Evolutionary conservation across 768 basidiomycete species (phyloP).

Genomic region (Amanita fuliginea): DNA sequence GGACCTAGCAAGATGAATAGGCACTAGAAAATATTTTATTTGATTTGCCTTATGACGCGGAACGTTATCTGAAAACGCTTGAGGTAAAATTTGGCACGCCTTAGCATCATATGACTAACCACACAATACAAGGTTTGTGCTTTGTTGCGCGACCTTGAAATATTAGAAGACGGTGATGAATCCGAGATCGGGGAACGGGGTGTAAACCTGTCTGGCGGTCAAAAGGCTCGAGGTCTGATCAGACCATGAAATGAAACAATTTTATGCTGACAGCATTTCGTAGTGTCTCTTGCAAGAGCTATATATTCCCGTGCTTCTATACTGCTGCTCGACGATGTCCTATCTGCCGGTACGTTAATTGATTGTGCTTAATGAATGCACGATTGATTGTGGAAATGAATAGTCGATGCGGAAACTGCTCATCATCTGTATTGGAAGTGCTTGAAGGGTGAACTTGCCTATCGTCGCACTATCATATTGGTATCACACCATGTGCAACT

Average conservation of each 20-base stretch:
- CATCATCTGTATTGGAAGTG: conserved; percentile 80
- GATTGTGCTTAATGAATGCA: background rate
- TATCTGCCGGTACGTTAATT: conserved; percentile 32
- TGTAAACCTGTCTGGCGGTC: conserved; percentile 47
- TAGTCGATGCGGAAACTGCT: conserved; percentile 89
- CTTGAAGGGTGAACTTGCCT: conserved; percentile 73
- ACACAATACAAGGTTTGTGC: conserved; percentile 41
- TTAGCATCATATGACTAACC: conserved; percentile 8
- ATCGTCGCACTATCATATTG: conserved; percentile 75
- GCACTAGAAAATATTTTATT: conserved; percentile 54
- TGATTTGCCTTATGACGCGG: conserved; percentile 54
- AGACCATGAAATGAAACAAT: conserved; percentile 31
- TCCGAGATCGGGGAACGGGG: conserved; percentile 85
- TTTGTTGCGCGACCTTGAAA: conserved; percentile 62
- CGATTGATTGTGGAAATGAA: background rate
- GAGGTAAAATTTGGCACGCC: conserved; percentile 39
- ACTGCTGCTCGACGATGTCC: conserved; percentile 78
- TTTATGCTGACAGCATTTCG: background rate
- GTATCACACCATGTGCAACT: conserved; percentile 95
- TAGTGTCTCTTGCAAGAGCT: conserved; percentile 50
- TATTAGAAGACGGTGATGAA: conserved; percentile 81
- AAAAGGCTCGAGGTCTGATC: conserved; percentile 50
- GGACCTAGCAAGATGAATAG: background rate
- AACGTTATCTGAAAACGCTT: conserved; percentile 68
- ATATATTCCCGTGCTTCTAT: conserved; percentile 82